phyloP scores from a whole-genome alignment of 1,139 yeast genomes.

The Candida sanyaensis region DNA sequence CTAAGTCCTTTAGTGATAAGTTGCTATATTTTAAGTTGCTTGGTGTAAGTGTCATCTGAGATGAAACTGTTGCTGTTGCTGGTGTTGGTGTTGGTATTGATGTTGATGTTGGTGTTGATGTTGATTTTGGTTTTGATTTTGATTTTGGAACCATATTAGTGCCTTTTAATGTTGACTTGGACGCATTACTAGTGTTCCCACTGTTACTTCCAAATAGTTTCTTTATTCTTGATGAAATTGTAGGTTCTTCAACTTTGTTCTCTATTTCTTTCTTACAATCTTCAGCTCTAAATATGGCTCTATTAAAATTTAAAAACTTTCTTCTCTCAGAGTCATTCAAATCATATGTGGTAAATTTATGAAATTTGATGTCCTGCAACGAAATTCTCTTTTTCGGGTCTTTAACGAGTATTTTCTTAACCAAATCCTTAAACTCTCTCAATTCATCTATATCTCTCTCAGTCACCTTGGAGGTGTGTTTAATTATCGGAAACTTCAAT shows the following conservation, averaged over 20 bases:
- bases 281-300: conserved; percentile 16
- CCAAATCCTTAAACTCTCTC: conserved; percentile 34
- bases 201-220: conserved; percentile 22
- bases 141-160: background rate
- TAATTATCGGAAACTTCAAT: conserved; percentile 35
- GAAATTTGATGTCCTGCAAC: conserved; percentile 42
- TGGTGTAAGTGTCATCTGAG: background rate
- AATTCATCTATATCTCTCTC: conserved; percentile 38
- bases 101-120: background rate
- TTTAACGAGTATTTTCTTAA: conserved; percentile 39
- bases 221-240: conserved; percentile 27
- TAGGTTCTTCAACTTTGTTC: conserved; percentile 12
- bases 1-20: conserved; percentile 24
- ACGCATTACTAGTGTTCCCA: conserved; percentile 10
- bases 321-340: conserved; percentile 22
- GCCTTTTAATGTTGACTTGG: conserved; percentile 8
- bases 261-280: conserved; percentile 11
- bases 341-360: conserved; percentile 43
- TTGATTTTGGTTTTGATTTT: background rate
- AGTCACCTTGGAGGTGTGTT: conserved; percentile 29
- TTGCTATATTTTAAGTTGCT: conserved; percentile 1
- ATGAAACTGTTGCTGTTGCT: too few species aligned
- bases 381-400: conserved; percentile 44
- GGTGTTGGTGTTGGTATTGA: too few species aligned
- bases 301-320: conserved; percentile 25